Evolutionary conservation across 2,329 filamentous ascomycete genomes (phyloP), one percentile per base, ranked within the genome.

Genomic region (Colletotrichum lentis): DNA sequence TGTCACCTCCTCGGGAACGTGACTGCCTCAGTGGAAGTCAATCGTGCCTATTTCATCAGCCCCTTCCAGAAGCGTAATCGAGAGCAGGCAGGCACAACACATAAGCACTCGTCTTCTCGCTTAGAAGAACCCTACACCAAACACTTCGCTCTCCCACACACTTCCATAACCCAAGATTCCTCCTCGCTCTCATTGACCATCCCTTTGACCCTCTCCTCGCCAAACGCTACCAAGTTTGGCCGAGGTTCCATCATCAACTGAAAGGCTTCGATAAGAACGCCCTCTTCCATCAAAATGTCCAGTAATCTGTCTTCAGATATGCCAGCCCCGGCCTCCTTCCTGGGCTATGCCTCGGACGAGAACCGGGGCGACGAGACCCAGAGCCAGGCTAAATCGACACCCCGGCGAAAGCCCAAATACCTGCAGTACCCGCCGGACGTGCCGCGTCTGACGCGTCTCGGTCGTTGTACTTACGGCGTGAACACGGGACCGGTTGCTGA

Each of bases 401-500:
- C 43, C 20, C 8, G 11, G 14, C 14, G 16, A 55, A 69, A 53
- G 43, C 18, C 22, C 16, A 60, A 41, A 12, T n/a, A n/a, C 6
- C 24, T 64, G 8, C 24, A 62, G 20, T 71, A 71, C 35, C 69
- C 69, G 7, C 8, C 35, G 3, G 67, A 44, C 4, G 35, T 67
- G 22, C 50, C 31, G 10, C 59, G 67, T 20, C 22, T 71, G 16
- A 68, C 60, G 10, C 35, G 57, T 8, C 57, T 58, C 3, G 67
- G 63, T 12, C 56, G n/a, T n/a, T 49, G 56, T 41, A 64, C 59
- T 37, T 71, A 58, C 8, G 67, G 67, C 16, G 24, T 62, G 27
- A 60, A 67, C 18, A 69, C 59, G 16, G 69, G 67, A 2, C 67
- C 69, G 1, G 57, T 69, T 12, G 43, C 67, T 10, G 69, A 70